phyloP scores from a whole-genome alignment of 2,329 filamentous ascomycete species.

The Verticillium isaacii region DNA sequence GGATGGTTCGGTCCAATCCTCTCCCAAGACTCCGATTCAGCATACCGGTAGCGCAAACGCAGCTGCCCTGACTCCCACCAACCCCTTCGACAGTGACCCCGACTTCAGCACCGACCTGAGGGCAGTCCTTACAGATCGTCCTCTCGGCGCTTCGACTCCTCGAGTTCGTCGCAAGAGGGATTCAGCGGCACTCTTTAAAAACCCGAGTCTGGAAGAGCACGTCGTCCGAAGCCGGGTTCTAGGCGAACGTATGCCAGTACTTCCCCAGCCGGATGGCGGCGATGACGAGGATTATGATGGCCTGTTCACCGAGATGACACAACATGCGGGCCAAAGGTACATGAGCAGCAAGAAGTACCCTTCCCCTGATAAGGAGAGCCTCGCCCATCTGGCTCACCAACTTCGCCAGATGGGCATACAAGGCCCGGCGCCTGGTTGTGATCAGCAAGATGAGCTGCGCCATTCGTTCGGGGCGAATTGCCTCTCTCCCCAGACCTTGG shows the following conservation, averaged over 20 bases:
- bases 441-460: constrained; percentile 4
- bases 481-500: constrained; percentile 9
- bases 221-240: not conserved
- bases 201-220: not conserved
- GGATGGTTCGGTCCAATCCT: not conserved
- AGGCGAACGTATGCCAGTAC: not conserved
- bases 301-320: not conserved
- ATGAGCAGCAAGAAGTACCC: constrained; percentile 36
- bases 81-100: constrained; percentile 29
- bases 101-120: constrained; percentile 32
- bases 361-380: constrained; percentile 35
- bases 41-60: not conserved
- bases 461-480: constrained; percentile 3
- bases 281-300: not conserved
- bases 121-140: constrained; percentile 29
- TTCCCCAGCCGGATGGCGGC: not conserved
- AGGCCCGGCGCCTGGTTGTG: not conserved
- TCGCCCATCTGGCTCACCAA: constrained; percentile 31
- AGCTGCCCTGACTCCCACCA: not conserved
- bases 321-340: not conserved
- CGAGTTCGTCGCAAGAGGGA: constrained; percentile 11
- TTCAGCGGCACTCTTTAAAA: not conserved
- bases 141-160: constrained; percentile 33
- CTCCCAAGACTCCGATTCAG: not conserved
- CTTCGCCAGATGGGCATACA: constrained; percentile 16